Conservation (phyloP, 2,329 filamentous ascomycete genomes). For the Penicillium sp. region DNA sequence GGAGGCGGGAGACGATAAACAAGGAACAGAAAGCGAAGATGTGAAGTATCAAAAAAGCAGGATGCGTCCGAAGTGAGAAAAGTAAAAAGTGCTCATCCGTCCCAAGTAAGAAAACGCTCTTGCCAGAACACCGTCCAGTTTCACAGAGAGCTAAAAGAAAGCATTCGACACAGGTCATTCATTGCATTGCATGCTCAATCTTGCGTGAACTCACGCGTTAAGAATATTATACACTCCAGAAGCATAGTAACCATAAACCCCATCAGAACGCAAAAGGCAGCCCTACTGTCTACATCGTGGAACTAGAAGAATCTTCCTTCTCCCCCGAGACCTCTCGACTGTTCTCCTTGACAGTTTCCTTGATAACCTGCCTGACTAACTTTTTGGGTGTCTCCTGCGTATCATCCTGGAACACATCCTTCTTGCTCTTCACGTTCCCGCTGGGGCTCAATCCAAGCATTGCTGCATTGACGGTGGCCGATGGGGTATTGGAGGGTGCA, state of each 20-base stretch:
- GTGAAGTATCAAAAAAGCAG: neutral
- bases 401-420: slow-evolving; percentile 25
- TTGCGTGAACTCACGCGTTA: neutral
- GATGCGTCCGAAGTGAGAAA: neutral
- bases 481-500: slow-evolving; percentile 31
- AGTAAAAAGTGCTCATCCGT: neutral
- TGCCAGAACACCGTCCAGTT: no score
- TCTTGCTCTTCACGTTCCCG: slow-evolving; percentile 31
- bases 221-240: neutral
- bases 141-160: neutral
- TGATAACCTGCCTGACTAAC: slow-evolving; percentile 16
- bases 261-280: neutral
- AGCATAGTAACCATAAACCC: neutral
- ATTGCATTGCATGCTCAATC: no score
- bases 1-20: neutral
- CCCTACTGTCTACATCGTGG: neutral
- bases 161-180: neutral
- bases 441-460: slow-evolving; percentile 33
- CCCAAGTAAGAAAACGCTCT: neutral
- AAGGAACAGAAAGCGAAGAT: neutral
- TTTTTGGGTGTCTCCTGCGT: slow-evolving; percentile 23
- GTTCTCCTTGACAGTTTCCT: slow-evolving; percentile 15
- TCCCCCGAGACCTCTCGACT: neutral
- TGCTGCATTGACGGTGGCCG: slow-evolving; percentile 21
- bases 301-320: neutral